These are phyloP conservation scores for Cladosporium sphaerospermum DNA, from an alignment of 2,329 filamentous ascomycete species.

Conservation along the genomic window DNA sequence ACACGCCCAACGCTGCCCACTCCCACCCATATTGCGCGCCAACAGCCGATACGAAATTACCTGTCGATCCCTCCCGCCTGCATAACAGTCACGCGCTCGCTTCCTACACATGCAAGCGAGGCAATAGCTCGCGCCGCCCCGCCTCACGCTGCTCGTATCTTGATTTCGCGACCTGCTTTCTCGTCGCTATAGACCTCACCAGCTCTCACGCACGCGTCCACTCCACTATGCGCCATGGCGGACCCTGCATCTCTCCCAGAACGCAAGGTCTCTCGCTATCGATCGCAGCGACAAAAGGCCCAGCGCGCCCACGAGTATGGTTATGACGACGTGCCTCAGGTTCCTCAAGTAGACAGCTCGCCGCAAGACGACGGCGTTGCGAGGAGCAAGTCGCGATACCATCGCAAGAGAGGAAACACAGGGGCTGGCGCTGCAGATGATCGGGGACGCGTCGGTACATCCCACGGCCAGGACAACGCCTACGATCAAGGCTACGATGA, in stretches of 20 bases:
- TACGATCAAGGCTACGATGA: not conserved
- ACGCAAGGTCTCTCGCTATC: constrained; percentile 51
- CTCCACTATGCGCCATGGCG: constrained; percentile 12
- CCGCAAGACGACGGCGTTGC: constrained; percentile 17
- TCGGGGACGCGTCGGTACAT: not conserved
- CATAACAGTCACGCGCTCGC: constrained; percentile 5
- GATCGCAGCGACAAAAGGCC: constrained; percentile 43
- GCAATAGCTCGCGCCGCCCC: not conserved
- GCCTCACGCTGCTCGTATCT: not conserved
- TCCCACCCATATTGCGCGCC: not conserved
- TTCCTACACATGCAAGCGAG: not conserved
- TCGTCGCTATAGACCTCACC: not conserved
- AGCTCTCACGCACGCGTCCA: not conserved
- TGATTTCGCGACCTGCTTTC: not conserved
- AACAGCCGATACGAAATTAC: constrained; percentile 8
- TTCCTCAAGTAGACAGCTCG: constrained; percentile 5
- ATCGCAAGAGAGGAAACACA: constrained; percentile 20
- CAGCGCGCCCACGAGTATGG: constrained; percentile 11
- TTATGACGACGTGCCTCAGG: not conserved
- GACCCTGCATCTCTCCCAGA: constrained; percentile 12
- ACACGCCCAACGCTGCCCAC: not conserved
- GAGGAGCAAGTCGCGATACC: constrained; percentile 29
- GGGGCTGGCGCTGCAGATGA: constrained; percentile 5
- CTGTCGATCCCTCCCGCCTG: constrained; percentile 9
- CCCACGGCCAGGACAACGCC: not conserved